Conservation (phyloP, 106 monocot genomes). For the Gastrodia elata region DNA sequence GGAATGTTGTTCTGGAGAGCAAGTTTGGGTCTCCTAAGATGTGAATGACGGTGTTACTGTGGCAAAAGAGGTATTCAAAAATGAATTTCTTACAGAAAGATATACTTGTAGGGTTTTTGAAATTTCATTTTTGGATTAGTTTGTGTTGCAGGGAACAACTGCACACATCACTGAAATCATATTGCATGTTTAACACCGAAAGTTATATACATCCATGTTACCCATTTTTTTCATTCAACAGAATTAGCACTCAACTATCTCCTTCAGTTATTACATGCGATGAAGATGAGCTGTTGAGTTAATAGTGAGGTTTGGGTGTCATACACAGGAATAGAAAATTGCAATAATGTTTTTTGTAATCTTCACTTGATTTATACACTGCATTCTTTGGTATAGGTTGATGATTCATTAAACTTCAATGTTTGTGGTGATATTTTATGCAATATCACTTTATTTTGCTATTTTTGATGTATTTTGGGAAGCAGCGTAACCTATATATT, state of each 20-base stretch:
- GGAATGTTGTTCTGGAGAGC: slow-evolving; percentile 97
- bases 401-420: background rate
- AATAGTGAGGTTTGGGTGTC: too few relatives aligned
- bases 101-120: background rate
- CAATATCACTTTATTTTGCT: background rate
- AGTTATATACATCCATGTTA: too few relatives aligned
- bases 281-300: too few relatives aligned
- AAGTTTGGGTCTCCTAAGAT: slow-evolving; percentile 99
- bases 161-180: too few relatives aligned
- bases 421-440: background rate
- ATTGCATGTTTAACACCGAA: too few relatives aligned
- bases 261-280: too few relatives aligned
- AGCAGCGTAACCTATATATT: background rate
- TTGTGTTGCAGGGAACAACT: too few relatives aligned
- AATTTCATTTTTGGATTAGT: background rate
- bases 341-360: too few relatives aligned
- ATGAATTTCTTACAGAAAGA: background rate
- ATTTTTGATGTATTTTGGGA: background rate
- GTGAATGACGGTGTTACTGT: slow-evolving; percentile 98
- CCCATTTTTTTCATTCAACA: too few relatives aligned
- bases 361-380: background rate
- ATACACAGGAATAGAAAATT: too few relatives aligned
- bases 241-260: too few relatives aligned
- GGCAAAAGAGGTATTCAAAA: slow-evolving; percentile 63
- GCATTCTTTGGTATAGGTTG: background rate